Base-by-base conservation (phyloP, 2,329 filamentous ascomycete genomes). In the Ceratocystis ficicola region DNA sequence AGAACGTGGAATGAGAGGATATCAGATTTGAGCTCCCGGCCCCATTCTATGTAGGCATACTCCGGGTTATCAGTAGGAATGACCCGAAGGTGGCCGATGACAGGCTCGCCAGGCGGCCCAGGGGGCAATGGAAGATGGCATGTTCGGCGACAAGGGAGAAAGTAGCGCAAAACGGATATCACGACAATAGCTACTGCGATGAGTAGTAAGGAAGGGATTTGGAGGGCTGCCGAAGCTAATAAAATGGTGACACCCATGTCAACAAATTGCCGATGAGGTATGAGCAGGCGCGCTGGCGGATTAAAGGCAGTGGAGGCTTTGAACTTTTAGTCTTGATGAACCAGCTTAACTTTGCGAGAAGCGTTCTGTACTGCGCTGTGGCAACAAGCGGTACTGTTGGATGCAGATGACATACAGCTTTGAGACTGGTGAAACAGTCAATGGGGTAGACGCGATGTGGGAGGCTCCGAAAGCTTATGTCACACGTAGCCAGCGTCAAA, bases 21-120 rank as follows among this genome's bases (percentile, higher is more conserved):
- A 60, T 78, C 76, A 55, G 76, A 74, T 1, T 84, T 73, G 88
- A 88, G 74, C 87, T 74, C 67, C 12, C 70, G 67, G 1, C 71
- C 72, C 72, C 72, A 73, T 48, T 67, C 65, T 67, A 72, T 72
- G 65, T 73, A 75, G 4, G 70, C 69, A 59, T 72, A 71, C 41
- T 74, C 73, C 2, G 74, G 72, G 57, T 71, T 72, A 63, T 73
- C 69, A 2, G 70, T 69, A 0, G 74, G 79, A 10, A 78, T 73
- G 65, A 82, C 73, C 2, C 76, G 75, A 5, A 74, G 69, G 63
- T 78, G 78, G 3, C 80, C 79, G 5, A 78, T 71, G 15, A 81
- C 70, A 1, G 75, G 75, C 41, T 76, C 74, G 1, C 70, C 72
- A 1, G 73, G 71, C 5, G 74, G 74, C 0, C 73, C 73, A 0